These are phyloP conservation scores for Breynia disticha DNA, from an alignment of 441 rosid species.

Conservation along the genomic window DNA sequence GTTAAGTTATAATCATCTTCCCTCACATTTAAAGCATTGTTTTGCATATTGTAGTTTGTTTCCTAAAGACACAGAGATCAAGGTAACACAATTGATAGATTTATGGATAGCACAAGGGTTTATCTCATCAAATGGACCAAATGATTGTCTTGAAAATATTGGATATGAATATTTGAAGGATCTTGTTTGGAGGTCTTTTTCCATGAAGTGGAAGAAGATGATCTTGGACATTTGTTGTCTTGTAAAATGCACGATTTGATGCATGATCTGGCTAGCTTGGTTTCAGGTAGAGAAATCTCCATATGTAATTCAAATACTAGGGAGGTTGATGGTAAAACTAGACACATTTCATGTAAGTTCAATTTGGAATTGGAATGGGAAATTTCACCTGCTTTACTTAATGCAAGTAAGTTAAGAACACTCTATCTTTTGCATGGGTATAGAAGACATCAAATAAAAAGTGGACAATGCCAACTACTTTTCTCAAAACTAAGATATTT, in stretches of 20 bases:
- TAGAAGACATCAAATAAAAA: neutral
- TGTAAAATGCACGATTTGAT: conserved; percentile 19
- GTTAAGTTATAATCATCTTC: conserved; percentile 9
- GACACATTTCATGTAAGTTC: neutral
- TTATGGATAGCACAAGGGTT: conserved; percentile 11
- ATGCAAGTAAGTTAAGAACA: neutral
- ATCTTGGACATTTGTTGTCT: neutral
- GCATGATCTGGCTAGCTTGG: conserved; percentile 11
- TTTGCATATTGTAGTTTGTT: conserved; percentile 3
- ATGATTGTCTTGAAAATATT: neutral
- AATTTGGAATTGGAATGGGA: neutral
- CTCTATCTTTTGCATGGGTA: neutral
- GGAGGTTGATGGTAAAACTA: neutral
- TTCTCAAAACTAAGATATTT: neutral
- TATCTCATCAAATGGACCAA: neutral
- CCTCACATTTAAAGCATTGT: conserved; percentile 4
- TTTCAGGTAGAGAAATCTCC: neutral
- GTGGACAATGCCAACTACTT: neutral
- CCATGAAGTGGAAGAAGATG: conserved; percentile 10
- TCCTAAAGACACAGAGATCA: neutral
- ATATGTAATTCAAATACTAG: neutral
- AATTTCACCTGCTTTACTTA: neutral
- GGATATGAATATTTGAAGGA: conserved; percentile 6
- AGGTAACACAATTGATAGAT: conserved; percentile 3
- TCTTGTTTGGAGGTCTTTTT: conserved; percentile 11